These are phyloP conservation scores for Cladobotryum mycophilum DNA, from an alignment of 2,329 filamentous ascomycete genomes.

Conservation along the genomic window DNA sequence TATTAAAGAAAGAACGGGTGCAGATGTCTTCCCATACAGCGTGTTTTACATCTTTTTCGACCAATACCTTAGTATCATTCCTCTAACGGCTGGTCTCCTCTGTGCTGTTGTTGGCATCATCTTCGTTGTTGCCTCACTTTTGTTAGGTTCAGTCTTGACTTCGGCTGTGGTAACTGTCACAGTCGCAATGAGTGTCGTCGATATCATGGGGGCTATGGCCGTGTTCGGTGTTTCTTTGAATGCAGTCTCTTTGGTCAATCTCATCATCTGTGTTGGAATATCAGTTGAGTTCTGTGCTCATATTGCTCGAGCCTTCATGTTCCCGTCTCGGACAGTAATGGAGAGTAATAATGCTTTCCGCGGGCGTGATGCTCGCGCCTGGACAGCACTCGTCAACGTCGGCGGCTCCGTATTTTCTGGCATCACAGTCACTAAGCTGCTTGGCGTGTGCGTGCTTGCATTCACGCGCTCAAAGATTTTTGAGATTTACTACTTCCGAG, in stretches of 20 bases:
- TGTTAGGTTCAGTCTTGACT: slow-evolving; percentile 79
- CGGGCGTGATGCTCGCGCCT: slow-evolving; percentile 77
- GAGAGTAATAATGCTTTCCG: slow-evolving; percentile 70
- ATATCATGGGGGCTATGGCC: slow-evolving; percentile 94
- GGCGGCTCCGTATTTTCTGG: slow-evolving; percentile 92
- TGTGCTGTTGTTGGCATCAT: slow-evolving; percentile 81
- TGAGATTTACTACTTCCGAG: slow-evolving; percentile 97
- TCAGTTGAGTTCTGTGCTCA: slow-evolving; percentile 97
- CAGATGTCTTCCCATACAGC: slow-evolving; percentile 91
- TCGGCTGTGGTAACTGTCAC: slow-evolving; percentile 77
- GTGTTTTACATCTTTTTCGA: slow-evolving; percentile 99
- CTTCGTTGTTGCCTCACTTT: slow-evolving; percentile 67
- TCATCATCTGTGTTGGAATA: slow-evolving; percentile 96
- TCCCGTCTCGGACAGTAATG: slow-evolving; percentile 76
- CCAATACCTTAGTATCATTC: slow-evolving; percentile 82
- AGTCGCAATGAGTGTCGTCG: slow-evolving; percentile 86
- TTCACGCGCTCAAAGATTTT: slow-evolving; percentile 98
- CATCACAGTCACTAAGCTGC: slow-evolving; percentile 90
- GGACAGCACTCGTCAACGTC: slow-evolving; percentile 91
- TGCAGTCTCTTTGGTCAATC: slow-evolving; percentile 88
- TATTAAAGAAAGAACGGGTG: slow-evolving; percentile 63
- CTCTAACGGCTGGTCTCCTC: slow-evolving; percentile 71
- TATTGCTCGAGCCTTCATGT: slow-evolving; percentile 92
- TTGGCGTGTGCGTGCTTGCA: slow-evolving; percentile 85
- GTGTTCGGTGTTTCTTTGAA: slow-evolving; percentile 84